Evolutionary conservation across 805 yeast species (phyloP), one percentile per base, ranked within the genome.

Genomic region (Clavispora fructus): DNA sequence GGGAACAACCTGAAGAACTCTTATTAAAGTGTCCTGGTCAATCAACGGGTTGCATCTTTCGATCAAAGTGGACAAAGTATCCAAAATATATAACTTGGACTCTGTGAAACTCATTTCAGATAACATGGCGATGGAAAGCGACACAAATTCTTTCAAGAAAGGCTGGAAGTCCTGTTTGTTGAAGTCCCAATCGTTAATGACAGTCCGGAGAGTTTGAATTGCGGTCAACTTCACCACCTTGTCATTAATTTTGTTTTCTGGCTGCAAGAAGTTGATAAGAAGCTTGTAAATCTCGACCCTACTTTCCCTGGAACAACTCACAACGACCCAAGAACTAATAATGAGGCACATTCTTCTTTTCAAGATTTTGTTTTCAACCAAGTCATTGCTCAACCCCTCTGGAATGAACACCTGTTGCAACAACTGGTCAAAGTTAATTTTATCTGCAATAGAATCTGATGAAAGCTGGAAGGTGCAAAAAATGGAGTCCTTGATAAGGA

Each of bases 121-220:
- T 35, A 89, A 58, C 16, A 86, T 57, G 8, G 63, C 62, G 29
- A 89, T 61, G 12, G 82, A 59, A n/a, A 74, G 61, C 2, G 64
- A 55, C 10, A 86, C 74, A 35, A 77, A 75, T 1, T 71, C 71
- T 27, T 77, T 74, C 44, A 86, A 68, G 57, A 67, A 90, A 1
- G 92, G 88, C 51, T 77, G 66, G 56, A 94, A 88, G 28, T 71
- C 80, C 13, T 67, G 69, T 49, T 87, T 83, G 33, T 80, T 74
- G 62, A 92, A 91, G 49, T 87, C 91, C 87, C 95, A 88, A 57
- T 90, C 97, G 50, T 88, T 91, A 29, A 92, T 71, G 41, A 87
- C 73, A 27, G 79, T 74, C 48, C 82, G 75, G 17, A 91, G 65
- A 0, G 92, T 80, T 56, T 83, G 85, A 13, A 85, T 73, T 0